These are phyloP conservation scores for Beauveria brongniartii DNA, from an alignment of 2,329 filamentous ascomycete species.

Conservation along the genomic window DNA sequence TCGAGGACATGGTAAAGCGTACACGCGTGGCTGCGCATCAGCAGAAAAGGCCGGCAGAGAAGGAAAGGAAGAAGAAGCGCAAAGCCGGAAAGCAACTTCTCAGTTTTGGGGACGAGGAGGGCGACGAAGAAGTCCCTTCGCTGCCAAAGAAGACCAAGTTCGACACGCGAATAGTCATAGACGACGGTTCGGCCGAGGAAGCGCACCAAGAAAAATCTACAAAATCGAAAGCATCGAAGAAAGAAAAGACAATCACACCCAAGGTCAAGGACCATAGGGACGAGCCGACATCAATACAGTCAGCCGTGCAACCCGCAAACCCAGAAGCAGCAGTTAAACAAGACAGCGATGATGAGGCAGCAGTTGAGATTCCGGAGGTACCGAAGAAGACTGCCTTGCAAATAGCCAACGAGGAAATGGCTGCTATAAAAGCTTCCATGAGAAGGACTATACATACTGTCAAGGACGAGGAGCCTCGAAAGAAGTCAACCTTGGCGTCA, in stretches of 20 bases:
- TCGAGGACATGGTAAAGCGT: slow-evolving; percentile 70
- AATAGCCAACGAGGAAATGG: slow-evolving; percentile 70
- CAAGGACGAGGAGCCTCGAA: slow-evolving; percentile 44
- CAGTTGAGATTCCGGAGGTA: slow-evolving; percentile 16
- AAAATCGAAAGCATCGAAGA: slow-evolving; percentile 24
- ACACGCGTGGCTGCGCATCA: slow-evolving; percentile 46
- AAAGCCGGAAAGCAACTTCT: slow-evolving; percentile 69
- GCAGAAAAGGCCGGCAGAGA: slow-evolving; percentile 28
- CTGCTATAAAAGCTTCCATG: slow-evolving; percentile 74
- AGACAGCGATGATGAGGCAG: not conserved
- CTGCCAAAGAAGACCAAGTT: slow-evolving; percentile 70
- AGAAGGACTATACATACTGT: slow-evolving; percentile 50
- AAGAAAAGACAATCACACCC: slow-evolving; percentile 21
- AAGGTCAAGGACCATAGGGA: slow-evolving; percentile 19
- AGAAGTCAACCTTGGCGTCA: slow-evolving; percentile 60
- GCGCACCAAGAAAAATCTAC: slow-evolving; percentile 20
- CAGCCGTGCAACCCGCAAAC: not conserved
- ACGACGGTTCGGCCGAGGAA: slow-evolving; percentile 31
- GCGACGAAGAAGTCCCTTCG: slow-evolving; percentile 43
- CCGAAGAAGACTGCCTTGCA: slow-evolving; percentile 49
- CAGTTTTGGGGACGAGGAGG: slow-evolving; percentile 69
- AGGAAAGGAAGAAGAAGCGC: slow-evolving; percentile 55
- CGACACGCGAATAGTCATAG: slow-evolving; percentile 64
- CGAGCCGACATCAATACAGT: slow-evolving; percentile 6
- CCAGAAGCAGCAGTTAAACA: not conserved